Percentiles rank a stretch among this genome's conserved stretches.
Conservation (phyloP, 768 basidiomycete species). For the Rhizopogon vulgaris region DNA sequence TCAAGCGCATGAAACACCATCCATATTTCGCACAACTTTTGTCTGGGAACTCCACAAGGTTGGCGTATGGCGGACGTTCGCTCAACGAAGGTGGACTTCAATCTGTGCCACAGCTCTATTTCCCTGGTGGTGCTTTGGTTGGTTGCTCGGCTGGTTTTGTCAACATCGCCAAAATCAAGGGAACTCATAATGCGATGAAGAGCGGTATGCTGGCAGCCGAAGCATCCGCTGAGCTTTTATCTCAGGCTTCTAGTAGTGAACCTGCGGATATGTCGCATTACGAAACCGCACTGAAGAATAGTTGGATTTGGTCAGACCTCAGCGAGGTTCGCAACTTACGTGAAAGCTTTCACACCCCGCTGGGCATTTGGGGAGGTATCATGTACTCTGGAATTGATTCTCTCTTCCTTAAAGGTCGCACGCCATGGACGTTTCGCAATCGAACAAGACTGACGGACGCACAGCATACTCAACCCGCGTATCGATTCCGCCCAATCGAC, state of each 20-base stretch:
- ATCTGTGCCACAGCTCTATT: conserved; percentile 78
- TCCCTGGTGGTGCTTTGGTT: conserved; percentile 91
- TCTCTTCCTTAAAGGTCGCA: conserved; percentile 74
- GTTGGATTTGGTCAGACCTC: conserved; percentile 85
- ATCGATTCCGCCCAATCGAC: conserved; percentile 63
- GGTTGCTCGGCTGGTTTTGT: conserved; percentile 96
- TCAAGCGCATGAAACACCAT: conserved; percentile 90
- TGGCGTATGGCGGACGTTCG: conserved; percentile 87
- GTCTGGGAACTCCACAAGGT: conserved; percentile 60
- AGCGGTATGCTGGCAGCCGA: conserved; percentile 97
- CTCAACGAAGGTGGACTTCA: conserved; percentile 94
- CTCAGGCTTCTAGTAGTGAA: conserved; percentile 13
- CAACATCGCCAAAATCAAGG: conserved; percentile 97
- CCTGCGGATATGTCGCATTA: conserved; percentile 68
- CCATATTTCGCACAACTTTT: conserved; percentile 84
- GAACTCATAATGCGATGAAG: conserved; percentile 99
- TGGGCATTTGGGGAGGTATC: conserved; percentile 86
- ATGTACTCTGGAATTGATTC: conserved; percentile 86
- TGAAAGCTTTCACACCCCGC: conserved; percentile 74
- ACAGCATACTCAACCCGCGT: conserved; percentile 62
- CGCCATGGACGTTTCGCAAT: conserved; percentile 90
- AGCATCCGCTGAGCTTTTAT: conserved; percentile 63
- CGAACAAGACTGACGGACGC: conserved; percentile 50
- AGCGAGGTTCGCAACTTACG: conserved; percentile 88
- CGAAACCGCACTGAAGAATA: conserved; percentile 58